These are phyloP conservation scores for Puccinia horiana DNA, from an alignment of 1,284 basidiomycete species.

Conservation along the genomic window DNA sequence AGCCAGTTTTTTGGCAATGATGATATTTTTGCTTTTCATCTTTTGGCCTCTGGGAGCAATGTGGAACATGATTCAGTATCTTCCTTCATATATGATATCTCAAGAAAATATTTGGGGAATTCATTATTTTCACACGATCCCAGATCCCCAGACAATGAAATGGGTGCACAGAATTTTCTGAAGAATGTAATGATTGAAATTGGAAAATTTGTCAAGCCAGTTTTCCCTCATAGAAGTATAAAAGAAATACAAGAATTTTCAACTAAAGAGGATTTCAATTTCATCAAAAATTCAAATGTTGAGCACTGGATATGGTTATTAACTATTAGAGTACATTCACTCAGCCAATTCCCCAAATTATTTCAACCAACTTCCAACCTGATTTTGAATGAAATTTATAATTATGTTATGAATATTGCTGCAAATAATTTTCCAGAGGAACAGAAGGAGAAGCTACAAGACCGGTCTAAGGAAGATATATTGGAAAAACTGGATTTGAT, in stretches of 20 bases:
- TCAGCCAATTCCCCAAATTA: background rate
- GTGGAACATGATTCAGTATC: too few relatives aligned
- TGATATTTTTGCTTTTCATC: background rate
- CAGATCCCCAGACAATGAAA: background rate
- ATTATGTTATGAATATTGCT: background rate
- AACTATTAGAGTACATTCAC: background rate
- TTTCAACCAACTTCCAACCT: background rate
- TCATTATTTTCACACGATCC: too few relatives aligned
- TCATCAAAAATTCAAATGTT: background rate
- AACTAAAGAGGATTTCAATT: background rate
- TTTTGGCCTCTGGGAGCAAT: background rate
- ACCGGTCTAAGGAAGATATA: background rate
- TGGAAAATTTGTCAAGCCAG: background rate
- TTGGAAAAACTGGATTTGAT: background rate
- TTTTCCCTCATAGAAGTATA: too few relatives aligned
- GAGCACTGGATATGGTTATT: background rate
- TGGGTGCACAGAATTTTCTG: background rate
- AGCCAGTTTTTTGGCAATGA: background rate
- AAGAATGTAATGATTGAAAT: background rate
- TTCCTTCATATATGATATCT: too few relatives aligned
- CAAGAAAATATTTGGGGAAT: too few relatives aligned
- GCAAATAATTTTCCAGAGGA: background rate
- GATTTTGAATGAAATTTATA: background rate
- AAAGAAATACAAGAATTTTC: background rate
- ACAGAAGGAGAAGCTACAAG: background rate